Conservation (phyloP, 2,329 filamentous ascomycete species). For the Thyridium curvatum region DNA sequence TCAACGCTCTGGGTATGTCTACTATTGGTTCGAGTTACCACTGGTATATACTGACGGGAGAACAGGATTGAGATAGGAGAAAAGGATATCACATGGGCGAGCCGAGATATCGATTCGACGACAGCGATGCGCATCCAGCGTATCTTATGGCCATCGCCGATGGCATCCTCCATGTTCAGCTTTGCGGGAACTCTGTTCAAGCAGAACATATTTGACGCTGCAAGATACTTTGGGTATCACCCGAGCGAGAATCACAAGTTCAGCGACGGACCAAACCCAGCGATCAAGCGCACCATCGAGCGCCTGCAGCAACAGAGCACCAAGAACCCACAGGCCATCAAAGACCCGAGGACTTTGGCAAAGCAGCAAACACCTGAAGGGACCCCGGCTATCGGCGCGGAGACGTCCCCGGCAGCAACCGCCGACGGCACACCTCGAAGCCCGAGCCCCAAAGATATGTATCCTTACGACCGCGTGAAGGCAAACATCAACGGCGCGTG, state of each 20-base stretch:
- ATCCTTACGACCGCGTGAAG: conserved; percentile 11
- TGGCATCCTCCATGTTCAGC: conserved; percentile 44
- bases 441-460: conserved; percentile 10
- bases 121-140: conserved; percentile 38
- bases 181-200: conserved; percentile 42
- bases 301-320: conserved; percentile 14
- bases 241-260: conserved; percentile 6
- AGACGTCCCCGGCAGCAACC: conserved; percentile 9
- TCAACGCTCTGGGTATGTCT: conserved; percentile 49
- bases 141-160: conserved; percentile 46
- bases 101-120: conserved; percentile 39
- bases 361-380: conserved; percentile 8
- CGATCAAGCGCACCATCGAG: conserved; percentile 23
- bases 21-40: neutral
- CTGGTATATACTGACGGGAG: conserved; percentile 7
- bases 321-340: conserved; percentile 12
- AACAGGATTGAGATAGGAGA: conserved; percentile 42
- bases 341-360: conserved; percentile 5
- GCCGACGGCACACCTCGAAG: conserved; percentile 7
- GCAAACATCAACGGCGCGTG: conserved; percentile 24
- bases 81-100: conserved; percentile 40
- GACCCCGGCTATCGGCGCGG: conserved; percentile 3
- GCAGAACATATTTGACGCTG: conserved; percentile 36
- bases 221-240: conserved; percentile 38
- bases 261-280: conserved; percentile 16